Evolutionary conservation across 1,284 basidiomycete genomes (phyloP), one percentile per base, ranked within the genome.

Genomic region (Takashimella koratensis): DNA sequence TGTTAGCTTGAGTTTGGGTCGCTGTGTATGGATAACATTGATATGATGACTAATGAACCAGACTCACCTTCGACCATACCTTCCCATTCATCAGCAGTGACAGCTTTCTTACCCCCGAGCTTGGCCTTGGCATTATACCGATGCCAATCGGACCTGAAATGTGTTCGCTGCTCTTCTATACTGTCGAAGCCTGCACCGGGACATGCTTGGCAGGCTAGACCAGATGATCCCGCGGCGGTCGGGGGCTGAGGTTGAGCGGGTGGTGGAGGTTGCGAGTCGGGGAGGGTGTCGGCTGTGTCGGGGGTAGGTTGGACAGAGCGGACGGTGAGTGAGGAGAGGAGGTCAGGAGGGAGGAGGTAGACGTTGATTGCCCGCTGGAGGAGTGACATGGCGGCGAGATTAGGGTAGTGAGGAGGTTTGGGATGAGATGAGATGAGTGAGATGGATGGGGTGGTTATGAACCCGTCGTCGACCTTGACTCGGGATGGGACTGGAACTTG

Each of bases 81-180:
- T 24, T 83, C 78, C 67, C 94, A 97, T 30, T 85, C 82, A 22
- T 80, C 69, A 64, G 90, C 88, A 0, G 82, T 77, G 13, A 91
- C 83, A 16, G 84, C 73, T 78, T 79, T 36, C 81, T 62, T 59
- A 20, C 62, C 65, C 46, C 51, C 85, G 83, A 92, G 76, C 53
- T 84, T 85, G 45, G 84, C 81, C 75, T 95, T 96, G 58, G 94
- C 88, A 70, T 98, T 98, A 77, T 96, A 98, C 50, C 93, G 82
- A 80, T 98, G 95, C 95, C 95, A 98, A 74, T 98, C 94, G 24
- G 90, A 90, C 65, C 87, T 86, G 73, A 91, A 97, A 75, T 98
- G 95, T 1, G 79, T 74, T 45, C 94, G 82, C 68, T 97, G 92
- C 51, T 89, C 87, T 25, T 88, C 83, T 2, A 95, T 83, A 51